Evolutionary conservation across 2,329 filamentous ascomycete species (phyloP).

Genomic region (Aspergillus thermomutatus): DNA sequence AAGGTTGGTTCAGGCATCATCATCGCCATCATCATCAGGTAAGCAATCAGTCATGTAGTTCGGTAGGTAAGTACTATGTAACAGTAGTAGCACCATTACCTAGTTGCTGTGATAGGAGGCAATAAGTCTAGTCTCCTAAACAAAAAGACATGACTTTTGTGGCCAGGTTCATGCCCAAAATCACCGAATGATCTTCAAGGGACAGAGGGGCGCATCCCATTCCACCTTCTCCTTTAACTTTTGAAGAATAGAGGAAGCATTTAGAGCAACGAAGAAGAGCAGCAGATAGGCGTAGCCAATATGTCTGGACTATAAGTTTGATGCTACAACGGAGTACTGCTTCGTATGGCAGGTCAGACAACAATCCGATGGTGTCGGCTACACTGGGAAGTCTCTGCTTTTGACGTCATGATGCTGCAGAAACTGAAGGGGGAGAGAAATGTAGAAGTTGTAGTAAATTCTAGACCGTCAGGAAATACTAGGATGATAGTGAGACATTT

Average conservation of each 20-base stretch:
- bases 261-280: not conserved
- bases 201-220: too few species aligned
- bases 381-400: not conserved
- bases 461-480: too few species aligned
- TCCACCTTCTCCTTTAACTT: not conserved
- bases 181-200: not conserved
- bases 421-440: not conserved
- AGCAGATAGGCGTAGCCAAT: not conserved
- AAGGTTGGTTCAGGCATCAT: not conserved
- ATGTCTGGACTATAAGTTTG: not conserved
- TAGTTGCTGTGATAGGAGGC: not conserved
- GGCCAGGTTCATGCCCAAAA: not conserved
- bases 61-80: not conserved
- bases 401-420: not conserved
- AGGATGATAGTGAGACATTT: not conserved
- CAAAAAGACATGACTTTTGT: not conserved
- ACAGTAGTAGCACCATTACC: not conserved
- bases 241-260: not conserved
- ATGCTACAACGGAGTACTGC: not conserved
- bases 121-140: not conserved
- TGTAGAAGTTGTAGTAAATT: not conserved
- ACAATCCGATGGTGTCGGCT: not conserved
- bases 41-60: not conserved
- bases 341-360: not conserved
- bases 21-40: not conserved